Percentiles rank a stretch among this genome's conserved stretches.
These are phyloP conservation scores for Aureobasidium subglaciale DNA, from an alignment of 2,329 filamentous ascomycete genomes.

Conservation along the genomic window DNA sequence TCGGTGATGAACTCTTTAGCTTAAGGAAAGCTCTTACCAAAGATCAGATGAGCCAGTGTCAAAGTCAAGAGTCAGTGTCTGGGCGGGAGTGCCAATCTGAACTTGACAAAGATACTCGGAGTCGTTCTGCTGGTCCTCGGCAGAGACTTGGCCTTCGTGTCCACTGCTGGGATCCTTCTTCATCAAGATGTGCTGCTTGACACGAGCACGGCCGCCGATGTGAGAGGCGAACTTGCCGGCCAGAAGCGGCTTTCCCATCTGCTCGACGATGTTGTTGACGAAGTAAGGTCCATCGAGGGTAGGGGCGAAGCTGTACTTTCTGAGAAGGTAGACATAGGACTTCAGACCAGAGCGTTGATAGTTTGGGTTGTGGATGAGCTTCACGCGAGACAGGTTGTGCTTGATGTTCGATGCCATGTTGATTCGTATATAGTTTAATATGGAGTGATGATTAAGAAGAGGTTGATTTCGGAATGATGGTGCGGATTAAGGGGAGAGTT, in stretches of 20 bases:
- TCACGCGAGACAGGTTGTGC: constrained; percentile 21
- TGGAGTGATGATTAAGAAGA: not conserved
- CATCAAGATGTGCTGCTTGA: constrained; percentile 43
- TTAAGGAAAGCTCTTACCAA: constrained; percentile 36
- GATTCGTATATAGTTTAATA: constrained; percentile 19
- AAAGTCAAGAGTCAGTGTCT: constrained; percentile 56
- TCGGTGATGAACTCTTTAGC: too few species aligned
- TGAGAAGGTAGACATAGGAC: constrained; percentile 24
- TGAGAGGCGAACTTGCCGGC: constrained; percentile 24
- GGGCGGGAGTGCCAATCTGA: constrained; percentile 56
- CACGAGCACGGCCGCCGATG: constrained; percentile 43
- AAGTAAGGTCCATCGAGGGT: constrained; percentile 57
- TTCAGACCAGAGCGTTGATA: constrained; percentile 25
- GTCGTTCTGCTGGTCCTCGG: constrained; percentile 61
- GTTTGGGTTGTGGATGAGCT: constrained; percentile 24
- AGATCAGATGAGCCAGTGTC: constrained; percentile 66
- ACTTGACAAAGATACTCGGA: constrained; percentile 58
- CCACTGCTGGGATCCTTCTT: constrained; percentile 29
- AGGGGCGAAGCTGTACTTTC: constrained; percentile 49
- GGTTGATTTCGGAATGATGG: constrained; percentile 20
- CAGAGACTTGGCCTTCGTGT: constrained; percentile 22
- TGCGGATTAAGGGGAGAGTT: constrained; percentile 18
- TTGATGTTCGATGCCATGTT: constrained; percentile 16
- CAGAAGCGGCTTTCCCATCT: constrained; percentile 37
- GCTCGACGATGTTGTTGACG: constrained; percentile 41